Percentiles rank a stretch among this genome's conserved stretches.
Conservation (phyloP, 2,329 filamentous ascomycete genomes). For the Scedosporium aurantiacum region DNA sequence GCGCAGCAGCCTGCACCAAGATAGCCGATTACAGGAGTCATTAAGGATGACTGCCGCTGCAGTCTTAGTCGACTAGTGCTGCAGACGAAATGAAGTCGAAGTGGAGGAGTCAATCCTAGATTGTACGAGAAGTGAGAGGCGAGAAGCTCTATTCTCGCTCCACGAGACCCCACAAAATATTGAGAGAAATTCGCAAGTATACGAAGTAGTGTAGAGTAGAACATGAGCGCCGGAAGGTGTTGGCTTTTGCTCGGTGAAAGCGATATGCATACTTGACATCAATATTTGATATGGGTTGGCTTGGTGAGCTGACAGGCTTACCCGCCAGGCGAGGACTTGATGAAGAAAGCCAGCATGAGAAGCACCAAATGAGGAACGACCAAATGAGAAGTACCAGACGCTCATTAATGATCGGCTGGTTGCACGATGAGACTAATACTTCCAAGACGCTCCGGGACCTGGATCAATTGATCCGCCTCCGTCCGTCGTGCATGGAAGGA, state of each 20-base stretch:
- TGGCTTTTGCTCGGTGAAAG: too few species aligned
- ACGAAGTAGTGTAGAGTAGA: background rate
- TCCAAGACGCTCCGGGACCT: background rate
- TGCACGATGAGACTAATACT: background rate
- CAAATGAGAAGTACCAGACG: background rate
- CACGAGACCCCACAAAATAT: background rate
- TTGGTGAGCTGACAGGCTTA: too few species aligned
- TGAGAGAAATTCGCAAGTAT: background rate
- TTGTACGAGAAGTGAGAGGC: background rate
- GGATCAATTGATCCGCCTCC: background rate
- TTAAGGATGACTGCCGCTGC: background rate
- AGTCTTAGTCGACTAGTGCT: background rate
- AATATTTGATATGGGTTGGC: too few species aligned
- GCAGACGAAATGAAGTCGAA: background rate
- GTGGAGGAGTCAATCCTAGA: background rate
- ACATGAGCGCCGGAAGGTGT: background rate
- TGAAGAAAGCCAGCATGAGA: too few species aligned
- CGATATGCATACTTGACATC: too few species aligned
- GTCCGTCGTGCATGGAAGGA: constrained; percentile 2
- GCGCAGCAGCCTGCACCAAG: background rate
- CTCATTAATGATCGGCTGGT: background rate
- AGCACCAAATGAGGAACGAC: too few species aligned
- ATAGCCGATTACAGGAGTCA: background rate
- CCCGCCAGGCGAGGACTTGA: too few species aligned
- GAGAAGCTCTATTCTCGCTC: background rate